These are phyloP conservation scores for Willaertia magna DNA, from an alignment of 208 protist species.

Conservation along the genomic window DNA sequence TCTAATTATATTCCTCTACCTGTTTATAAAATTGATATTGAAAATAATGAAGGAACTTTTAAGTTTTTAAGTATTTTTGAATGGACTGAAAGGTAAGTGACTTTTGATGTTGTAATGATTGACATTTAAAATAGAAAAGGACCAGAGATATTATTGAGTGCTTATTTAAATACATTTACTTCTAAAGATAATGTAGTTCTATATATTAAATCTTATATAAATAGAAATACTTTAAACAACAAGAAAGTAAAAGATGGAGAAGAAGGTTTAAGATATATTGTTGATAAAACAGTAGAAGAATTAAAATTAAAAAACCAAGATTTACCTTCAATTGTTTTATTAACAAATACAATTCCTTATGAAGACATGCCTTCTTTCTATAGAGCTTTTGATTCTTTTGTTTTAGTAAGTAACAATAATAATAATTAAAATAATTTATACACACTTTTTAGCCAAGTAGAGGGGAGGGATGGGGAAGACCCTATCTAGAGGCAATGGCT, in stretches of 20 bases:
- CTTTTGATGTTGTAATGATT: too few species aligned
- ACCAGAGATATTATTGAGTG: slow-evolving; percentile 44
- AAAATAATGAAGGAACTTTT: slow-evolving; percentile 9
- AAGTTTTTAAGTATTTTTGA: slow-evolving; percentile 48
- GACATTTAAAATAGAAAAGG: slow-evolving; percentile 47
- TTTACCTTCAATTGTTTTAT: slow-evolving; percentile 36
- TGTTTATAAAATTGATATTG: too few species aligned
- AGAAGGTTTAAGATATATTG: too few species aligned
- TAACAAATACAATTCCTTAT: slow-evolving; percentile 13
- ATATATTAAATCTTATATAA: slow-evolving; percentile 19
- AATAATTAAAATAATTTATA: too few species aligned
- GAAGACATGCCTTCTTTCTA: slow-evolving; percentile 47
- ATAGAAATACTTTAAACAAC: neutral
- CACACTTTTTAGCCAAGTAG: too few species aligned
- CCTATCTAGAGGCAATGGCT: slow-evolving; percentile 46
- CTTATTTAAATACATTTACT: slow-evolving; percentile 25
- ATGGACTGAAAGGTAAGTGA: too few species aligned
- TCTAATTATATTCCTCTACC: too few species aligned
- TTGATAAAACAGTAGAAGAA: too few species aligned
- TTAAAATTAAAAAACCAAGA: too few species aligned
- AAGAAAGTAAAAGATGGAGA: neutral
- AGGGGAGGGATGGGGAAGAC: slow-evolving; percentile 58
- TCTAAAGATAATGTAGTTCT: neutral
- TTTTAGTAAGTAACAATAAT: too few species aligned
- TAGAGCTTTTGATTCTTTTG: slow-evolving; percentile 49